Conservation (phyloP, 805 yeast genomes). For the Kazachstania viticola region DNA sequence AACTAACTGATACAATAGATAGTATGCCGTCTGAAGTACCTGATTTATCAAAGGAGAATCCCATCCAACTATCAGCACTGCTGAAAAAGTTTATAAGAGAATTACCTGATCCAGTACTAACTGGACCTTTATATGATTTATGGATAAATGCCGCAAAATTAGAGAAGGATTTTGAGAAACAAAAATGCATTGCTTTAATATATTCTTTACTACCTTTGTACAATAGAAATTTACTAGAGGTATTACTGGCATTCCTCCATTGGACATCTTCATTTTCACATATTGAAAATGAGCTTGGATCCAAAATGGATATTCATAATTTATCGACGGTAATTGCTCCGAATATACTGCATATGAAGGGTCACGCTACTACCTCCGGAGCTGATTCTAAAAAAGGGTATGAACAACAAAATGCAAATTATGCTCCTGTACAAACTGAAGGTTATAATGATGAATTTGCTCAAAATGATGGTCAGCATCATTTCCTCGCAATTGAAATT, state of each 20-base stretch:
- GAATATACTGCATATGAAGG: constrained; percentile 52
- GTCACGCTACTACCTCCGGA: constrained; percentile 4
- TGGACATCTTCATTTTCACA: constrained; percentile 96
- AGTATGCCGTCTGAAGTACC: constrained; percentile 60
- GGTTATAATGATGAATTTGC: constrained; percentile 30
- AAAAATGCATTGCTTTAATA: constrained; percentile 43
- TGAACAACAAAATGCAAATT: too few species aligned
- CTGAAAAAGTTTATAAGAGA: constrained; percentile 86
- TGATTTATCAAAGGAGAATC: constrained; percentile 60
- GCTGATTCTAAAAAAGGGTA: constrained; percentile 7
- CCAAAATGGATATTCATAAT: constrained; percentile 94
- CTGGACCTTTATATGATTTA: constrained; percentile 59
- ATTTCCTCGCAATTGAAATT: constrained; percentile 84
- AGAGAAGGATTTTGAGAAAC: constrained; percentile 36
- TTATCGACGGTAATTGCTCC: constrained; percentile 94
- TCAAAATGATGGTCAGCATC: constrained; percentile 48
- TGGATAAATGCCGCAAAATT: constrained; percentile 64
- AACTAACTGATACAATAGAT: constrained; percentile 64
- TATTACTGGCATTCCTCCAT: constrained; percentile 68
- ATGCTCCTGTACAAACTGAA: constrained; percentile 4
- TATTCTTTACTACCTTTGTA: constrained; percentile 72
- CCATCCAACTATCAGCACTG: constrained; percentile 87
- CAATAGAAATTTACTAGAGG: constrained; percentile 80
- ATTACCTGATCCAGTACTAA: constrained; percentile 81
- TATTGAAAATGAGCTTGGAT: constrained; percentile 78